Evolutionary conservation across 257 asterid genomes (phyloP).

Genomic region (Cordia subcordata): DNA sequence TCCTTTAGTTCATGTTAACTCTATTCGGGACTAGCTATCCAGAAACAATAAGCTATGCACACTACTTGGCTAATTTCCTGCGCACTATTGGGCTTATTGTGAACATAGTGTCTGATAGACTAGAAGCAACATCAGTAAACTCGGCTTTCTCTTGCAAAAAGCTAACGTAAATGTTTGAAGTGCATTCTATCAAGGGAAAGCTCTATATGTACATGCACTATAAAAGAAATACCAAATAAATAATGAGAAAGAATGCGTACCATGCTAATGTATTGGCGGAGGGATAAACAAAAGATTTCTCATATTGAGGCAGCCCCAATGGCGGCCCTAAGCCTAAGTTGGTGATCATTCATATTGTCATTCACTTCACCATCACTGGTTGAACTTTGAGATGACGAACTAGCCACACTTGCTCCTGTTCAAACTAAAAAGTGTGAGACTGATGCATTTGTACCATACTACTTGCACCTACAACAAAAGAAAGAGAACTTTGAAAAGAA

Average conservation of each 20-base stretch:
- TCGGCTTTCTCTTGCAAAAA: no score
- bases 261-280: conserved; percentile 47
- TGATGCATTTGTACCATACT: no score
- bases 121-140: no score
- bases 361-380: conserved; percentile 31
- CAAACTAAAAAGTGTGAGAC: conserved; percentile 22
- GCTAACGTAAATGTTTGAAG: no score
- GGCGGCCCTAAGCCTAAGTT: conserved; percentile 80
- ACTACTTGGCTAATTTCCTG: no score
- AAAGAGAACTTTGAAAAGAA: no score
- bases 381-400: conserved; percentile 54
- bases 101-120: no score
- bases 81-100: no score
- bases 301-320: conserved; percentile 76
- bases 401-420: conserved; percentile 51
- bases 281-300: conserved; percentile 91
- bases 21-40: no score
- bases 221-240: not conserved
- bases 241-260: conserved; percentile 36
- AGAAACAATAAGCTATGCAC: no score
- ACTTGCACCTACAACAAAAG: no score
- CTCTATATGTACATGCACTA: not conserved
- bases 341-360: conserved; percentile 52
- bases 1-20: no score
- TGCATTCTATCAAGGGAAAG: not conserved